Base-by-base conservation (phyloP, 2,329 filamentous ascomycete genomes). In the Simplicillium aogashimaense region DNA sequence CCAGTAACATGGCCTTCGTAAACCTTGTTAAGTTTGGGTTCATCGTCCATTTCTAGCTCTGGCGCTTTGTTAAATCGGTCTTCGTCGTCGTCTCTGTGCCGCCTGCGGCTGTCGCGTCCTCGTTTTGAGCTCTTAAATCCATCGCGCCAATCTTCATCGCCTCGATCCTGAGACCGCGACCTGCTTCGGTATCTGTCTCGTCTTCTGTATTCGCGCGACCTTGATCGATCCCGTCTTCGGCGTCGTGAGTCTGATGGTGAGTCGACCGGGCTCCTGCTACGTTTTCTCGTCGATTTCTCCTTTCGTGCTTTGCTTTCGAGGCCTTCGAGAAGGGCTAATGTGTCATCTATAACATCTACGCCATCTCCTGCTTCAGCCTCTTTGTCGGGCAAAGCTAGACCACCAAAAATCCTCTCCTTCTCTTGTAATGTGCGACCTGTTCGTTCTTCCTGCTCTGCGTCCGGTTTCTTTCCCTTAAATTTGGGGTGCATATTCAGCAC, bases 1-100 rank as follows among this genome's bases (percentile, higher is more conserved):
- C 89, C 88, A 0, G 87, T 95, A 12, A 97, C 86, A 53, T 82
- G 81, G 2, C 92, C 92, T 46, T 87, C 76, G 54, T 98, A 98
- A 2, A 95, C 66, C 57, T 98, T 98, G 68, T 81, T 81, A 7
- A 94, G 63, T 29, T 89, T 68, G 0, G 92, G 88, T 33, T 75
- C 63, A 39, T 95, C 84, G 59, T 98, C 92, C 9, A 94, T 57
- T 51, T 94, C 86, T 2, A 73, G 75, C 2, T 76, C 74, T 0
- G 85, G 83, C 0, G 78, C 76, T 39, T 74, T 71, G 49, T 72
- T 73, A 42, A 87, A 81, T 33, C 74, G 66, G 45, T 83, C 75
- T 30, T 82, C 69, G 18, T 66, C 60, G 20, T 66, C 58, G 52
- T 64, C 54, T 25, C 20, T 5, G 41, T 65, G 57, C 47, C 59